Conservation (phyloP, 176 grass and related monocot genomes). For the Saccharum officinarum region DNA sequence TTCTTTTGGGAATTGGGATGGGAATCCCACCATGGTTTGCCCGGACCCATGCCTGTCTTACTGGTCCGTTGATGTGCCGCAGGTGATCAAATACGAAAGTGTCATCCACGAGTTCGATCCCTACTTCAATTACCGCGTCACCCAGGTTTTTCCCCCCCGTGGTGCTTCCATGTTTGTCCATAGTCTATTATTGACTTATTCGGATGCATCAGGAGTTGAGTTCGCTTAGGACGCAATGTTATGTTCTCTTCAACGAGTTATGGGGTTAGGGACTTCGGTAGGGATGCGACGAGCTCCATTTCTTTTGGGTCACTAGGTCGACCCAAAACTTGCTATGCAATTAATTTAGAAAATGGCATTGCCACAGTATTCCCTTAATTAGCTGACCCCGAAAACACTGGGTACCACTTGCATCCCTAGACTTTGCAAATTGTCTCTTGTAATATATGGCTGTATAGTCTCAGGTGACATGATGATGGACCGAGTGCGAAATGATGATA, state of each 20-base stretch:
- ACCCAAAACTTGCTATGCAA: neutral
- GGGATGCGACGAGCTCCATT: neutral
- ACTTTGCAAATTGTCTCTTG: neutral
- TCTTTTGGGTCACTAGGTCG: neutral
- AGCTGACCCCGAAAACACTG: neutral
- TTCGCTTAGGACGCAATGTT: neutral
- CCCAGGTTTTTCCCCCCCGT: conserved; percentile 55
- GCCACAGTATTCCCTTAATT: neutral
- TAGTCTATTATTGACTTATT: neutral
- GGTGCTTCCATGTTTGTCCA: neutral
- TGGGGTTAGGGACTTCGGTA: conserved; percentile 5
- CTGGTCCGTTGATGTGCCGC: neutral
- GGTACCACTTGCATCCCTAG: neutral
- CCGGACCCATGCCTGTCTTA: neutral
- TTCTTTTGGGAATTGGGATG: neutral
- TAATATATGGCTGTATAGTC: too few relatives aligned
- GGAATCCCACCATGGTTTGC: neutral
- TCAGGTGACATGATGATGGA: neutral
- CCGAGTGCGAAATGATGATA: too few relatives aligned
- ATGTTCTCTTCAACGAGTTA: neutral
- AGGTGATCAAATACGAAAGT: conserved; percentile 99
- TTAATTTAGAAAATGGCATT: neutral
- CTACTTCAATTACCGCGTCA: conserved; percentile 98
- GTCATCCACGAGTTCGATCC: conserved; percentile 99
- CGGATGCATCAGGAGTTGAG: neutral